Conservation (phyloP, 2,329 filamentous ascomycete genomes). For the Lecanicillium sp. region DNA sequence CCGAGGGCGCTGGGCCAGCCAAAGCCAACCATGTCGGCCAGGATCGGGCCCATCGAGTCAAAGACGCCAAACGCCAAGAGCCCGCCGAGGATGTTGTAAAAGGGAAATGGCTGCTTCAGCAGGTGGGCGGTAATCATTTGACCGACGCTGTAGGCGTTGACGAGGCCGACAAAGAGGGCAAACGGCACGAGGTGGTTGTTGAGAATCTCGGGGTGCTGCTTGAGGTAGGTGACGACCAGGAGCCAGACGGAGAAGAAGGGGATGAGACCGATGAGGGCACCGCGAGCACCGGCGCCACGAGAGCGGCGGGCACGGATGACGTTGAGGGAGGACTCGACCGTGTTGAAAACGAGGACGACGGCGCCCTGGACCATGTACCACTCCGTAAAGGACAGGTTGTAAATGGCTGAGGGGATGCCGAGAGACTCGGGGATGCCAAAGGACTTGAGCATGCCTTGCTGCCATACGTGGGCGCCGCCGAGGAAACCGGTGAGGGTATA, state of each 20-base stretch:
- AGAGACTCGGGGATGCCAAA: constrained; percentile 57
- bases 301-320: constrained; percentile 74
- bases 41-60: constrained; percentile 67
- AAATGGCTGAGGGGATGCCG: constrained; percentile 62
- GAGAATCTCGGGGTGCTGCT: constrained; percentile 77
- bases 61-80: constrained; percentile 71
- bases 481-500: constrained; percentile 77
- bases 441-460: constrained; percentile 66
- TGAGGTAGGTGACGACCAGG: constrained; percentile 70
- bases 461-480: constrained; percentile 90
- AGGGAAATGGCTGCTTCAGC: constrained; percentile 80
- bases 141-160: constrained; percentile 92
- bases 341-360: constrained; percentile 78
- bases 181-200: constrained; percentile 82
- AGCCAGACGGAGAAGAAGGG: constrained; percentile 76
- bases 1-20: constrained; percentile 74
- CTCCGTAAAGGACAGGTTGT: constrained; percentile 77
- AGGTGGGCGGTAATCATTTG: constrained; percentile 94
- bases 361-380: constrained; percentile 88
- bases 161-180: constrained; percentile 74
- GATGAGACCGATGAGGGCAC: constrained; percentile 71
- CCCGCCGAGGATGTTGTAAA: constrained; percentile 74
- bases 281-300: constrained; percentile 62
- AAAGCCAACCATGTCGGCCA: constrained; percentile 50
- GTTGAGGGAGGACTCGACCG: constrained; percentile 67